These are phyloP conservation scores for Geotrichum siamense DNA, from an alignment of 1,139 yeast species.

Conservation along the genomic window DNA sequence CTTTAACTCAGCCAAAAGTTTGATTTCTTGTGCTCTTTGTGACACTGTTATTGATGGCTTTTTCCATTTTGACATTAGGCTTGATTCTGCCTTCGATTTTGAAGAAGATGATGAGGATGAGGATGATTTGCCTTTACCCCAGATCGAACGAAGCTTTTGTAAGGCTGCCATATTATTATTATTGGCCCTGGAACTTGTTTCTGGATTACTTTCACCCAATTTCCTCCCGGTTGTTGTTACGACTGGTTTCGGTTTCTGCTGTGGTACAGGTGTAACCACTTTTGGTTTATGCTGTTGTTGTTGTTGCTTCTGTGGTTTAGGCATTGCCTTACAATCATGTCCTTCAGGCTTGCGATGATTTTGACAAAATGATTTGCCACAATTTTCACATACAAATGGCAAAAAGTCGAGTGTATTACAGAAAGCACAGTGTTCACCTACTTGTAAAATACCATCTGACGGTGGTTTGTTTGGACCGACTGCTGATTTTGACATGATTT, in stretches of 20 bases:
- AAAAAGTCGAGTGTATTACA: constrained; percentile 51
- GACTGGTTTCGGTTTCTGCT: neutral
- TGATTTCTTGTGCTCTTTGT: constrained; percentile 6
- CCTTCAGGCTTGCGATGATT: constrained; percentile 43
- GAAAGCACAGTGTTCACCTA: constrained; percentile 47
- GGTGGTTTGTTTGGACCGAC: constrained; percentile 7
- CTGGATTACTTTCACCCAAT: constrained; percentile 2
- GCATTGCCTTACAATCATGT: constrained; percentile 38
- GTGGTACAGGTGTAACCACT: neutral
- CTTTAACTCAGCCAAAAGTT: constrained; percentile 27
- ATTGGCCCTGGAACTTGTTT: neutral
- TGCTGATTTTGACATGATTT: constrained; percentile 3
- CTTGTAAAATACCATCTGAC: constrained; percentile 41
- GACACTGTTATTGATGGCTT: constrained; percentile 13
- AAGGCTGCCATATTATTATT: constrained; percentile 14
- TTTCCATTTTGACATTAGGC: constrained; percentile 13
- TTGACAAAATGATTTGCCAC: constrained; percentile 43
- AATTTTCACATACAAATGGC: constrained; percentile 50
- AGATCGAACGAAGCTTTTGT: constrained; percentile 14
- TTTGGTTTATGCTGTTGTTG: constrained; percentile 5
- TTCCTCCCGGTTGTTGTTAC: constrained; percentile 2
- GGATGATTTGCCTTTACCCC: constrained; percentile 10
- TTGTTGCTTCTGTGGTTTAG: constrained; percentile 6
- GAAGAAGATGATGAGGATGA: constrained; percentile 4
- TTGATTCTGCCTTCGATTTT: neutral